These are phyloP conservation scores for Chiua virens DNA, from an alignment of 768 basidiomycete genomes.

Conservation along the genomic window DNA sequence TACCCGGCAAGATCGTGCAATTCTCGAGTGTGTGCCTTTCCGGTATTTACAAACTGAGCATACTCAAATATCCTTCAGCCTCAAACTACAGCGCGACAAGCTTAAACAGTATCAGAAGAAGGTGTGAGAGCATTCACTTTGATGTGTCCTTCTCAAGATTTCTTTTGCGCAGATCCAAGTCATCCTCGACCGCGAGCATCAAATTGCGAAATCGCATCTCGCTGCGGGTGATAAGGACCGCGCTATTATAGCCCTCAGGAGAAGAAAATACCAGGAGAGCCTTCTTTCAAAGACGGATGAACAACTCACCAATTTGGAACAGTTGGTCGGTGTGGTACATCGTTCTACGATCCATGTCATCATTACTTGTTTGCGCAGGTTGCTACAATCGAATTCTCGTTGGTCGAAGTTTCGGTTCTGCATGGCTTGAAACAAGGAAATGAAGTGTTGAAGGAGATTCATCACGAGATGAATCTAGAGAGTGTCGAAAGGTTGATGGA, in stretches of 20 bases:
- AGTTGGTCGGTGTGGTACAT: constrained; percentile 57
- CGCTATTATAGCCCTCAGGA: constrained; percentile 83
- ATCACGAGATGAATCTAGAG: constrained; percentile 90
- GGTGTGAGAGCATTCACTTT: constrained; percentile 41
- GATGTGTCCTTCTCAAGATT: neutral
- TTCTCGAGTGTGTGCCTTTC: constrained; percentile 77
- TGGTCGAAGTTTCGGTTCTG: constrained; percentile 88
- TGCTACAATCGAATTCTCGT: constrained; percentile 93
- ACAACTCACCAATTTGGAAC: constrained; percentile 86
- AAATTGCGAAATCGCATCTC: constrained; percentile 84
- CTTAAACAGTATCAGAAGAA: constrained; percentile 94
- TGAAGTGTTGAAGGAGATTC: constrained; percentile 89
- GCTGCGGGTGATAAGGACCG: constrained; percentile 81
- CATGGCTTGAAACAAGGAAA: constrained; percentile 94
- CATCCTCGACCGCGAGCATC: constrained; percentile 83
- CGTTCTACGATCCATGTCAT: neutral
- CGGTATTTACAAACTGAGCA: constrained; percentile 17
- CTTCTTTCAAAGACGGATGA: constrained; percentile 85
- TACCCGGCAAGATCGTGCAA: constrained; percentile 90
- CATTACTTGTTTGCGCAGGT: constrained; percentile 53
- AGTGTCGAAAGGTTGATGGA: constrained; percentile 92
- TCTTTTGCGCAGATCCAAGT: constrained; percentile 66
- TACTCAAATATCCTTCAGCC: constrained; percentile 45
- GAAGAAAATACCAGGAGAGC: constrained; percentile 91
- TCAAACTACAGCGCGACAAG: constrained; percentile 96